A percentile compares a stretch with the other conserved stretches of the same genome.
phyloP scores from a whole-genome alignment of 129 eudicot genomes.

The Flaveria bidentis region DNA sequence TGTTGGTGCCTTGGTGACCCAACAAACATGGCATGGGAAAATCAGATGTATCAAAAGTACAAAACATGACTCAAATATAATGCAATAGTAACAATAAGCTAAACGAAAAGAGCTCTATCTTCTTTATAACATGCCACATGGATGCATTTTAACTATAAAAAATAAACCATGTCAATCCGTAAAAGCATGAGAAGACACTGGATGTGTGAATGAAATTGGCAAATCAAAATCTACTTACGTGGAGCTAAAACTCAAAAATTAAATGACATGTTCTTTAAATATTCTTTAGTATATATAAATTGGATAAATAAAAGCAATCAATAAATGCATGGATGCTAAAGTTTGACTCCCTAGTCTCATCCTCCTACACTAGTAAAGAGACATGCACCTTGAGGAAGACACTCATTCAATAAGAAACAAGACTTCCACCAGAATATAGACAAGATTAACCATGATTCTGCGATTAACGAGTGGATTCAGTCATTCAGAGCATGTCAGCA shows the following conservation, averaged over 20 bases:
- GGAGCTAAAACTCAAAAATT: background rate
- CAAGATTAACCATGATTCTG: slow-evolving; percentile 12
- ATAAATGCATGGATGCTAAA: slow-evolving; percentile 8
- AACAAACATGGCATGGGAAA: background rate
- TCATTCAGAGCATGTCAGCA: background rate
- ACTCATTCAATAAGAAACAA: slow-evolving; percentile 29
- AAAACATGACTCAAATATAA: background rate
- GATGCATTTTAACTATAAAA: background rate
- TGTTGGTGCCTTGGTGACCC: background rate
- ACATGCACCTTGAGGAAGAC: slow-evolving; percentile 24
- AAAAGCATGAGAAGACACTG: background rate
- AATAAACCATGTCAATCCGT: background rate
- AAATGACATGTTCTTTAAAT: background rate
- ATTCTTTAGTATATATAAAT: slow-evolving; percentile 3
- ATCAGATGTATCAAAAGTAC: background rate
- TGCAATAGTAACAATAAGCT: background rate
- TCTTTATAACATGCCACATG: background rate
- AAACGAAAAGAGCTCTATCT: background rate
- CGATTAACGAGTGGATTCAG: background rate
- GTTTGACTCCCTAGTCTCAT: slow-evolving; percentile 19
- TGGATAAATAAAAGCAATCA: slow-evolving; percentile 6
- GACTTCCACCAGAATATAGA: slow-evolving; percentile 22
- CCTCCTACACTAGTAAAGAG: background rate
- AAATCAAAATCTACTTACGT: background rate
- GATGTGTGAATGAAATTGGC: background rate